Evolutionary conservation across 139 green algal species (phyloP).

Genomic region (Volvox reticuliferus): DNA sequence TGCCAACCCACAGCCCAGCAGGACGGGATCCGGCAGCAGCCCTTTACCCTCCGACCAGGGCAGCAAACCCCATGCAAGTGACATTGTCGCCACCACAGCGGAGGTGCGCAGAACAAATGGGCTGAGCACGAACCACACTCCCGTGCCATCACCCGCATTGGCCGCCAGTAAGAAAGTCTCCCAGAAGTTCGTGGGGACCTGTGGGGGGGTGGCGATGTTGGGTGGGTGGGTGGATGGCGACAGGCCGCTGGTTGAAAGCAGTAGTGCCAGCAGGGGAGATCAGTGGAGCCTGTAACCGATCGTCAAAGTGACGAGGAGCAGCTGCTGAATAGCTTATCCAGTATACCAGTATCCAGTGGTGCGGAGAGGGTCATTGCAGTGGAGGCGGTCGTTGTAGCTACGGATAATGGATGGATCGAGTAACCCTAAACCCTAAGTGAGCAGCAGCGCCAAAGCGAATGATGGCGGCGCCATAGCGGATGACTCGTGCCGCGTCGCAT

Average conservation of each 20-base stretch:
- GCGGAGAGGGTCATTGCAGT: too few species aligned
- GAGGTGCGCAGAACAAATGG: conserved; percentile 38
- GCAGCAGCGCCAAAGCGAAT: too few species aligned
- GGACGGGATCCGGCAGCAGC: conserved; percentile 7
- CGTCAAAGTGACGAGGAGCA: too few species aligned
- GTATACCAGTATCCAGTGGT: too few species aligned
- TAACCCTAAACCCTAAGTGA: too few species aligned
- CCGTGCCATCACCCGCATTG: conserved; percentile 64
- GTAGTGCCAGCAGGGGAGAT: too few species aligned
- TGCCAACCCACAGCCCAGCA: neutral
- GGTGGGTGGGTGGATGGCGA: neutral
- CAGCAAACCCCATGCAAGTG: conserved; percentile 42
- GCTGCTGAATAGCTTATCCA: too few species aligned
- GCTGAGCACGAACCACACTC: conserved; percentile 60
- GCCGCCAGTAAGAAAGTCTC: conserved; percentile 69
- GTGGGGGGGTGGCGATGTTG: neutral
- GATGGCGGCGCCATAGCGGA: too few species aligned
- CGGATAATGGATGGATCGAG: too few species aligned
- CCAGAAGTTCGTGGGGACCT: conserved; percentile 63
- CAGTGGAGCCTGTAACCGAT: too few species aligned
- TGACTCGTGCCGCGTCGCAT: too few species aligned
- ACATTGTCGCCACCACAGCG: conserved; percentile 36
- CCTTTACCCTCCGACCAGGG: conserved; percentile 44
- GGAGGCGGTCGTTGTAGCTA: too few species aligned
- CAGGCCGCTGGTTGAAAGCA: neutral